Conservation (phyloP, 2,329 filamentous ascomycete species). For the Alternaria conjuncta region DNA sequence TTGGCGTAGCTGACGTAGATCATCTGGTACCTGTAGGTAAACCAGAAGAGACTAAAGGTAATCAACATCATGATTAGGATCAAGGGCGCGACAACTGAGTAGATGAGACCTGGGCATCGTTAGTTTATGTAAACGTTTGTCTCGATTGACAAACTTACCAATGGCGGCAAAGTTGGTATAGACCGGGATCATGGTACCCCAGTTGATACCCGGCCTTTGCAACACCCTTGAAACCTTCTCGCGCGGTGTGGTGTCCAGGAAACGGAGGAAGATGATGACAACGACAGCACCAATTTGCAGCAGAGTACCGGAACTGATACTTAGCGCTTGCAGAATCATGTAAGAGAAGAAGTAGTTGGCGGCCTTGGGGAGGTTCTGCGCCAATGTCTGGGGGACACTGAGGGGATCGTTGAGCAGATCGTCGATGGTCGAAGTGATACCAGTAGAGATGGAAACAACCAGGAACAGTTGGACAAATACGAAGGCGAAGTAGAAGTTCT, state of each 20-base stretch:
- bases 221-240: conserved; percentile 89
- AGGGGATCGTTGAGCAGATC: conserved; percentile 69
- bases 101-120: conserved; percentile 67
- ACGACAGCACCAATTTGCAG: conserved; percentile 81
- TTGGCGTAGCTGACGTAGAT: conserved; percentile 91
- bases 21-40: conserved; percentile 96
- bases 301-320: conserved; percentile 86
- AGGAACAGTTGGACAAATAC: conserved; percentile 95
- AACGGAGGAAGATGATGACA: conserved; percentile 77
- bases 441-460: conserved; percentile 84
- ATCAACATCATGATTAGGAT: conserved; percentile 93
- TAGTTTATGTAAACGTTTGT: conserved; percentile 3
- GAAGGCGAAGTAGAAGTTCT: conserved; percentile 92
- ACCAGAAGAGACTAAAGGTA: conserved; percentile 89
- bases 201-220: conserved; percentile 75
- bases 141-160: conserved; percentile 52
- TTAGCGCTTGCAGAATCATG: conserved; percentile 92
- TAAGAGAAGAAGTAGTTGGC: conserved; percentile 99
- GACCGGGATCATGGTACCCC: conserved; percentile 93
- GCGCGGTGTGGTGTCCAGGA: conserved; percentile 80
- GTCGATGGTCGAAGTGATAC: conserved; percentile 70
- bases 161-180: conserved; percentile 98
- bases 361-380: conserved; percentile 79
- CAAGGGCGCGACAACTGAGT: conserved; percentile 85
- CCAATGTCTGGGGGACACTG: conserved; percentile 74